phyloP scores from a whole-genome alignment of 257 asterid genomes.

The Rubia yunnanensis region DNA sequence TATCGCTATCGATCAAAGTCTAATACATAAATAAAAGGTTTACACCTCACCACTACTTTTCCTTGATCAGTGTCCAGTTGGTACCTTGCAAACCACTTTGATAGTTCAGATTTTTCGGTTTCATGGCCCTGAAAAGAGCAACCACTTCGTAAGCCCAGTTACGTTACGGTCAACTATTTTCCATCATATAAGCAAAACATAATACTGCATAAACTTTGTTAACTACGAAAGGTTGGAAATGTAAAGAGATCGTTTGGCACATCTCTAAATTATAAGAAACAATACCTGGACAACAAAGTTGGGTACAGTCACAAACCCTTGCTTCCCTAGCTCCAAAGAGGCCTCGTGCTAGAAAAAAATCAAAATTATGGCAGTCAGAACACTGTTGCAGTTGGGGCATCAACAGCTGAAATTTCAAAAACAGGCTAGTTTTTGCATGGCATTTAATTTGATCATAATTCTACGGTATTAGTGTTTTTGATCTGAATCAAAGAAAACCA shows the following conservation, averaged over 20 bases:
- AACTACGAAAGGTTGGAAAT: too few species aligned
- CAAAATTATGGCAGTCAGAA: slow-evolving; percentile 18
- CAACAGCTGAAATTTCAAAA: slow-evolving; percentile 1
- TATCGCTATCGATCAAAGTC: slow-evolving; percentile 2
- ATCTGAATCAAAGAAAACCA: not conserved
- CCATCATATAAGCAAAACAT: not conserved
- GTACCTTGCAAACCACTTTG: slow-evolving; percentile 49
- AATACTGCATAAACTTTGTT: too few species aligned
- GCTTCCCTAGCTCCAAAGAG: slow-evolving; percentile 71
- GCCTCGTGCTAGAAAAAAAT: slow-evolving; percentile 53
- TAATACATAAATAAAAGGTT: slow-evolving; percentile 11
- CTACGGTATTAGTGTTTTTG: not conserved
- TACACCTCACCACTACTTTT: slow-evolving; percentile 76
- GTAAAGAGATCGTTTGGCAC: too few species aligned
- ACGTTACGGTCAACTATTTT: not conserved
- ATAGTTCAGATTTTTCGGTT: slow-evolving; percentile 40
- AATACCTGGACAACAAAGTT: slow-evolving; percentile 50
- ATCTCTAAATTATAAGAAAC: not conserved
- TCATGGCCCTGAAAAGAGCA: slow-evolving; percentile 44
- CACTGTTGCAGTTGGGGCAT: not conserved
- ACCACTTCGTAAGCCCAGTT: not conserved
- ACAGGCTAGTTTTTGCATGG: not conserved
- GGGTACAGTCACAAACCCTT: slow-evolving; percentile 66
- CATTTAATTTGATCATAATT: not conserved
- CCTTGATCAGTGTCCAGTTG: slow-evolving; percentile 47